phyloP scores from a whole-genome alignment of 2,329 filamentous ascomycete species.

The Pyrenochaeta sp. region DNA sequence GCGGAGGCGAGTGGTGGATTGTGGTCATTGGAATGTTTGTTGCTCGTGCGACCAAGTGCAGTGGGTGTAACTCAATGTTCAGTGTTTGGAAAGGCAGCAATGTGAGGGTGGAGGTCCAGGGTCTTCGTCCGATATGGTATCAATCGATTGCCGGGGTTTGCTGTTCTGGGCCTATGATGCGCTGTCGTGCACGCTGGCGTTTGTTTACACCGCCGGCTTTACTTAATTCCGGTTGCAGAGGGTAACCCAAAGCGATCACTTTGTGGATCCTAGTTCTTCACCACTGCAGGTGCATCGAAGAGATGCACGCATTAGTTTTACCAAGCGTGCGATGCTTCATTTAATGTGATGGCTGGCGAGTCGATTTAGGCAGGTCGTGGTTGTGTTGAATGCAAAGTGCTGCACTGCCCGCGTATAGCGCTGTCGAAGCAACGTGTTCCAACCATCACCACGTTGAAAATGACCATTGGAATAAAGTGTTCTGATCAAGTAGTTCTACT shows the following conservation, averaged over 20 bases:
- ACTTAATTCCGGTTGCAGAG: conserved; percentile 12
- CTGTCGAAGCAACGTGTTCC: too few relatives aligned
- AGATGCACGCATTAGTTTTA: background rate
- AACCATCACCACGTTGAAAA: too few relatives aligned
- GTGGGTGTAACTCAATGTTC: conserved; percentile 24
- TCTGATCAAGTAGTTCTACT: too few relatives aligned
- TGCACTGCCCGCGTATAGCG: too few relatives aligned
- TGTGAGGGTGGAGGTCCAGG: conserved; percentile 8
- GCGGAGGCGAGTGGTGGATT: conserved; percentile 39
- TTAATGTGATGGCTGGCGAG: too few relatives aligned
- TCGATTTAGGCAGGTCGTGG: background rate
- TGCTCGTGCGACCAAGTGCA: conserved; percentile 23
- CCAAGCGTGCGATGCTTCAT: background rate
- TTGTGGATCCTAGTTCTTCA: conserved; percentile 10
- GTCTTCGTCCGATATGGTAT: conserved; percentile 14
- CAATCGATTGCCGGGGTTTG: conserved; percentile 8
- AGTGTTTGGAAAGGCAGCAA: conserved; percentile 5
- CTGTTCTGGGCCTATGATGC: conserved; percentile 25
- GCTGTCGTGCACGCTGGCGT: conserved; percentile 24
- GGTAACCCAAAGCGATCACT: conserved; percentile 20
- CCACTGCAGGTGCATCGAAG: too few relatives aligned
- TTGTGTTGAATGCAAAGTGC: too few relatives aligned
- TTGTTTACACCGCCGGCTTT: conserved; percentile 26
- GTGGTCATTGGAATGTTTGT: conserved; percentile 38
- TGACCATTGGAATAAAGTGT: too few relatives aligned